A percentile compares a stretch with the other conserved stretches of the same genome.
phyloP scores from a whole-genome alignment of 495 filamentous ascomycete genomes.

The Talaromyces stipitatus region DNA sequence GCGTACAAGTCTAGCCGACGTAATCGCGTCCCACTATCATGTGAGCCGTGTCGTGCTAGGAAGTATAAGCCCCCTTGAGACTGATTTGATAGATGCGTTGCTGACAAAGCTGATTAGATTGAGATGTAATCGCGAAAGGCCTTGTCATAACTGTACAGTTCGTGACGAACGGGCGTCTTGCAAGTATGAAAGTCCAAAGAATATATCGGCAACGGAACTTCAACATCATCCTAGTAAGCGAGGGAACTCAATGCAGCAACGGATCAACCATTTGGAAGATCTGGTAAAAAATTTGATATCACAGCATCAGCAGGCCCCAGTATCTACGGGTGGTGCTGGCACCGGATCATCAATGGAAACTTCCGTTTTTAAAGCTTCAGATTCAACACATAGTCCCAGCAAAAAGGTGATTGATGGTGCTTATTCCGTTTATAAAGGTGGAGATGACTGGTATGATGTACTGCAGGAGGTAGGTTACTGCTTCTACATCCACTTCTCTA shows the following conservation, averaged over 20 bases:
- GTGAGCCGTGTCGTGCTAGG: slow-evolving; percentile 4
- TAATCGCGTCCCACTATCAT: slow-evolving; percentile 4
- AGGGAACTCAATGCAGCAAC: slow-evolving; percentile 2
- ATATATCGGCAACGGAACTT: not conserved
- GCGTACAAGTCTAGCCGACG: slow-evolving; percentile 1
- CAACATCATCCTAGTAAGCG: not conserved
- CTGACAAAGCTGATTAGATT: not conserved
- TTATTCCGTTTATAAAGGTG: slow-evolving; percentile 3
- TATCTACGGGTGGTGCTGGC: not conserved
- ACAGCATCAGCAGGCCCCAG: not conserved
- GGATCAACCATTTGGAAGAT: slow-evolving; percentile 2
- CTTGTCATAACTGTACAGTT: not conserved
- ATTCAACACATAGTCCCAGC: not conserved
- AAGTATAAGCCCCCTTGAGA: not conserved
- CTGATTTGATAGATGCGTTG: not conserved
- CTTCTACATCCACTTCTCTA: not conserved
- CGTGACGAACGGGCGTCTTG: slow-evolving; percentile 1
- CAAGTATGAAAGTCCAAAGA: not conserved
- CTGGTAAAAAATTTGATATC: slow-evolving; percentile 3
- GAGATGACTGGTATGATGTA: slow-evolving; percentile 8
- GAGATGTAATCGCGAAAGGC: slow-evolving; percentile 5
- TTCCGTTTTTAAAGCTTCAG: not conserved
- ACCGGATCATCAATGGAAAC: not conserved
- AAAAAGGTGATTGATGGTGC: not conserved
- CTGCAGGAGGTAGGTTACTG: not conserved